phyloP scores from a whole-genome alignment of 257 asterid species.

The Cruciata laevipes region DNA sequence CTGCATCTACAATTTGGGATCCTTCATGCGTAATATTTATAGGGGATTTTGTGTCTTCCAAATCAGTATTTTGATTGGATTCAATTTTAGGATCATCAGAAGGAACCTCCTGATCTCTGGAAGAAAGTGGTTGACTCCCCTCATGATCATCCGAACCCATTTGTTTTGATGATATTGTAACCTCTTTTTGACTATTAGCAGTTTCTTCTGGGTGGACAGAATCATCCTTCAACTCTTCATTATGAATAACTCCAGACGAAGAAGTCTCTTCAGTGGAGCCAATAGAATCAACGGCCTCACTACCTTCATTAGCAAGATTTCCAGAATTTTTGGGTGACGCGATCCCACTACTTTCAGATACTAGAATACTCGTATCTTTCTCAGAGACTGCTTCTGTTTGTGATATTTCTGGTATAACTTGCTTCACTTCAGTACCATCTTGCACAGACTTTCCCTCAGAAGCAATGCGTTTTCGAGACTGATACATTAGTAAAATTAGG shows the following conservation, averaged over 20 bases:
- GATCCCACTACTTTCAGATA: conserved; percentile 33
- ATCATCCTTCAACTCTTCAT: conserved; percentile 36
- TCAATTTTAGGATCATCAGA: conserved; percentile 33
- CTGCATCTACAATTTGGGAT: conserved; percentile 37
- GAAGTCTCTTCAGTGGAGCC: conserved; percentile 38
- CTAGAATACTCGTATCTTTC: conserved; percentile 23
- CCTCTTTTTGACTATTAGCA: conserved; percentile 32
- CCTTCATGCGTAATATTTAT: conserved; percentile 30
- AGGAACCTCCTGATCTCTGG: conserved; percentile 32
- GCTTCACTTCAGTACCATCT: conserved; percentile 34
- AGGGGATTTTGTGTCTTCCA: conserved; percentile 34
- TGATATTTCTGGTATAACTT: conserved; percentile 33
- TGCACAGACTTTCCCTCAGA: conserved; percentile 43
- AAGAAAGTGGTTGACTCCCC: conserved; percentile 28
- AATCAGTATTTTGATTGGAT: conserved; percentile 35
- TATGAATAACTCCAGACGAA: conserved; percentile 36
- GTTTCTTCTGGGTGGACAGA: conserved; percentile 33
- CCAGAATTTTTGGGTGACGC: conserved; percentile 26
- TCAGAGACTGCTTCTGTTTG: conserved; percentile 40
- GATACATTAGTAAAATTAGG: conserved; percentile 27
- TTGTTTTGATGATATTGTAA: conserved; percentile 26
- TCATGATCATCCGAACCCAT: conserved; percentile 30
- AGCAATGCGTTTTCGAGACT: conserved; percentile 49
- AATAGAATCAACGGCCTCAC: conserved; percentile 35
- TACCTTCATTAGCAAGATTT: conserved; percentile 35